phyloP scores from a whole-genome alignment of 2,329 filamentous ascomycete species.

The Paraphoma chrysanthemicola region DNA sequence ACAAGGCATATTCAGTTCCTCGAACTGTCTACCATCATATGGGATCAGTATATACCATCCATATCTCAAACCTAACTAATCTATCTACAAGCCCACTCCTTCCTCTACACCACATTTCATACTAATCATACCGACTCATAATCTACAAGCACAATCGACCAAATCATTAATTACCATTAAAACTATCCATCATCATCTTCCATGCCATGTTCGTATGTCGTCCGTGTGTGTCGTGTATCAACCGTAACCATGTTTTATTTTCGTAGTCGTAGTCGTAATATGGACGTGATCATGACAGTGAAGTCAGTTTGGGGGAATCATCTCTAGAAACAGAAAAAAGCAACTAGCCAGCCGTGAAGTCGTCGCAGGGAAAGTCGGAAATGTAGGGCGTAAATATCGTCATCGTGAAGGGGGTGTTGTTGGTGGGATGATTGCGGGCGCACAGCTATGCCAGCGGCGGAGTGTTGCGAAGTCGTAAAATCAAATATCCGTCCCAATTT shows the following conservation, averaged over 20 bases:
- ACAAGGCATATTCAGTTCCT: no score
- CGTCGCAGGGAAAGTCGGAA: slow-evolving; percentile 11
- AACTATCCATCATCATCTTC: background rate
- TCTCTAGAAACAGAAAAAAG: slow-evolving; percentile 26
- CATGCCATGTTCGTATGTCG: background rate
- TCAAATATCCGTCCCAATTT: slow-evolving; percentile 7
- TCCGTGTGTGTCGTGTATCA: background rate
- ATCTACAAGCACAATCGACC: background rate
- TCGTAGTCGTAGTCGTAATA: slow-evolving; percentile 19
- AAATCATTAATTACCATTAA: background rate
- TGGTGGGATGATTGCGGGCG: no score
- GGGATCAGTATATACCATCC: no score
- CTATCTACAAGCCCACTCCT: background rate
- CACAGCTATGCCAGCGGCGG: no score
- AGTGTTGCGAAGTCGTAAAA: background rate
- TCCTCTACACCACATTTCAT: background rate
- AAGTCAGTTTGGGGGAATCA: slow-evolving; percentile 31
- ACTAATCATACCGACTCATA: background rate
- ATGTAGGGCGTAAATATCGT: background rate
- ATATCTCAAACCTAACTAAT: background rate
- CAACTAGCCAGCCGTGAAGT: slow-evolving; percentile 3
- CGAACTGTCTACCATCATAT: no score
- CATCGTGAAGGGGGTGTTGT: background rate
- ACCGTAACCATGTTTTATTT: background rate
- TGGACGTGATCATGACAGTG: slow-evolving; percentile 33